These are phyloP conservation scores for Claviceps purpurea DNA, from an alignment of 2,329 filamentous ascomycete genomes.

Conservation along the genomic window DNA sequence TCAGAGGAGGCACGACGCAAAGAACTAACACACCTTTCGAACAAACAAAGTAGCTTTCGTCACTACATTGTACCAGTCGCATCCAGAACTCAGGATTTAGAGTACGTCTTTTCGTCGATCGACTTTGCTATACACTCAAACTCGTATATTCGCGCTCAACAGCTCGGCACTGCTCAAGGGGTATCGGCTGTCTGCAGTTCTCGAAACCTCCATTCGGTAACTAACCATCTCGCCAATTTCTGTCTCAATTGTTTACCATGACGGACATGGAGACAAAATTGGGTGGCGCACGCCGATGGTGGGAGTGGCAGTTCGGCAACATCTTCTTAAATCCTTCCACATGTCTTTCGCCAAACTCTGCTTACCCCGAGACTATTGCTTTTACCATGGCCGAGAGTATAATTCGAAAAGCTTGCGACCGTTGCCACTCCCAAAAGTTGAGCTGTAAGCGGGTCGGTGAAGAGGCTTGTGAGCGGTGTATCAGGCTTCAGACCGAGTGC, in stretches of 20 bases:
- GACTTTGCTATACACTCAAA: not conserved
- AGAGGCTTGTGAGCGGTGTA: constrained; percentile 29
- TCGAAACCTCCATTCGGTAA: constrained; percentile 3
- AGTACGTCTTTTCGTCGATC: not conserved
- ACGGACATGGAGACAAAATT: not conserved
- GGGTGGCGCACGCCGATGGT: constrained; percentile 5
- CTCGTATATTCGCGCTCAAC: not conserved
- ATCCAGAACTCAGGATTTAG: constrained; percentile 2
- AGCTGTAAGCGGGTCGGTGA: constrained; percentile 29
- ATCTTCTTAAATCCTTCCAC: constrained; percentile 16
- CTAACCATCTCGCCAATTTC: constrained; percentile 6
- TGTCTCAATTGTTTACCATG: constrained; percentile 3
- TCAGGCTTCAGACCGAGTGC: constrained; percentile 27
- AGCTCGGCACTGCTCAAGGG: not conserved
- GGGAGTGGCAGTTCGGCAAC: constrained; percentile 10
- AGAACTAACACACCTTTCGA: too few relatives aligned
- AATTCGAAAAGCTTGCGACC: constrained; percentile 32
- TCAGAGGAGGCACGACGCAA: not conserved
- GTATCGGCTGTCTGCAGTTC: constrained; percentile 7
- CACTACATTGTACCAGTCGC: constrained; percentile 3
- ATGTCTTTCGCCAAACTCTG: constrained; percentile 15
- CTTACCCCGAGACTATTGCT: constrained; percentile 13
- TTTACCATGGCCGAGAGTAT: constrained; percentile 23
- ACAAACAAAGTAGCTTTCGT: not conserved
- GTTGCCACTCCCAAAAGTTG: constrained; percentile 33